Evolutionary conservation across 768 basidiomycete species (phyloP), one percentile per base, ranked within the genome.

Genomic region (Boletus rubescentipes): DNA sequence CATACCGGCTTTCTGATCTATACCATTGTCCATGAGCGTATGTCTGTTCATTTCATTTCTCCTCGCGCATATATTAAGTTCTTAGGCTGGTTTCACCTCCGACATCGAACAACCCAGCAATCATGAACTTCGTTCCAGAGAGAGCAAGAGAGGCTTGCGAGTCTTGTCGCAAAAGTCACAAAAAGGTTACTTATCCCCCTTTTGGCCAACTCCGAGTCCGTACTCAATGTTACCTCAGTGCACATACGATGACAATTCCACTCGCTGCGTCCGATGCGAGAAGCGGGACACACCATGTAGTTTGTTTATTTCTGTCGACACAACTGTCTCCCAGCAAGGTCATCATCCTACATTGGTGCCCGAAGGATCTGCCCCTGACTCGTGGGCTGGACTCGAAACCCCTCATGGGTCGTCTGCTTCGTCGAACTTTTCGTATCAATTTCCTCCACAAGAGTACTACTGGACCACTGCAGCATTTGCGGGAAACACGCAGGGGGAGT

Each of bases 111-210:
- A 46, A 51, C 48, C 21, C 41, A 41, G 23, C 49, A 52, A 46
- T 26, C 35, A 68, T 67, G 67, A 67, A 45, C 58, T 36, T 9
- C 23, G 29, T 37, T 9, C 1, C 55, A 37, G 59, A 61, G 31
- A 68, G 67, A 64, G 67, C 66, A 12, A 64, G 49, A 51, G 61
- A 59, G 37, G 66, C 66, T n/a, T 67, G 66, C 55, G 50, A 53
- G 0, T 31, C 59, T 39, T 67, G 66, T 39, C 66, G 65, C 29
- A 57, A 18, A 37, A 67, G 62, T 14, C 66, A 67, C 49, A 67
- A 67, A 45, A 66, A 44, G 59, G 66, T 68, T 46, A 4, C 9
- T 26, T n/a, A 9, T 34, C 9, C 43, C 21, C 6, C 34, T 26
- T 29, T 43, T 32, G 4, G 10, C 5, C 10, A 9, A 42, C 15